Evolutionary conservation across 2,329 filamentous ascomycete species (phyloP).

Genomic region (Penicillium psychrosexuale): DNA sequence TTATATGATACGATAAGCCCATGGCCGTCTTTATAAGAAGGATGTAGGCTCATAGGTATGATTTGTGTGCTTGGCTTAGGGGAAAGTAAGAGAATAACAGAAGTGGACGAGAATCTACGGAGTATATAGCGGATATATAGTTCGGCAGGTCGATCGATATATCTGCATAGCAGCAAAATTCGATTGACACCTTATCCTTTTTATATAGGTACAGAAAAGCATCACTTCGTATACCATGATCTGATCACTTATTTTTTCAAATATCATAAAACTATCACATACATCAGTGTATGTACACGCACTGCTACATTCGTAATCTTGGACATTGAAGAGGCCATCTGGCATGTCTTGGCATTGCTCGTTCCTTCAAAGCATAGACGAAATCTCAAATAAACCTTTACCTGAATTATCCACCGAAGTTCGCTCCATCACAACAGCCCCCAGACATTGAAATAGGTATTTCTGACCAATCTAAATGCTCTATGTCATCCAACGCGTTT

Average conservation of each 20-base stretch:
- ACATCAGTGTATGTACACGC: constrained; percentile 3
- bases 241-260: background rate
- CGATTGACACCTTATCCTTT: background rate
- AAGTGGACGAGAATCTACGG: background rate
- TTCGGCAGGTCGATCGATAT: background rate
- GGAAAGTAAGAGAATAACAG: too few species aligned
- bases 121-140: background rate
- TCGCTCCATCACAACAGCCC: background rate
- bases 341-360: constrained; percentile 35
- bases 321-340: constrained; percentile 29
- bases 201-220: too few species aligned
- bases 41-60: background rate
- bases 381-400: background rate
- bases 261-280: background rate
- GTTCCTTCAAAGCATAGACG: background rate
- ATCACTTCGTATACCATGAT: background rate
- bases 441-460: background rate
- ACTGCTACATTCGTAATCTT: constrained; percentile 13
- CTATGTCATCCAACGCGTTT: constrained; percentile 14
- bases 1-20: background rate
- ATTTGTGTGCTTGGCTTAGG: background rate
- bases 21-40: background rate
- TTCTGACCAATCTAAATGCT: background rate
- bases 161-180: background rate
- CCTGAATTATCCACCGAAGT: background rate